A percentile compares a stretch with the other conserved stretches of the same genome.
These are phyloP conservation scores for Leptodontidium sp. DNA, from an alignment of 2,329 filamentous ascomycete genomes.

Conservation along the genomic window DNA sequence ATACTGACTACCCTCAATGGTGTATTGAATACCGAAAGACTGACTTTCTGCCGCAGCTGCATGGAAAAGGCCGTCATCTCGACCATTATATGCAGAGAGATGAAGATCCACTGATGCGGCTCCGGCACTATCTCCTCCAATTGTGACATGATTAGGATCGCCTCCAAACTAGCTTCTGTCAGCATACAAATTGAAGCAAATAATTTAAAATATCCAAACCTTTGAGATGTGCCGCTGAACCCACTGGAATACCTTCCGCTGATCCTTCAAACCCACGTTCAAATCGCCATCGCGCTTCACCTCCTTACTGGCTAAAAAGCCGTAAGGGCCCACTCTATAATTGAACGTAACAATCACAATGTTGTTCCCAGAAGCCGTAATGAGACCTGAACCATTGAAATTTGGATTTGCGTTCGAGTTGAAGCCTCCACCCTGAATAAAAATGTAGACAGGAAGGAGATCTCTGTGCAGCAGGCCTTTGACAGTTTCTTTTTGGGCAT, in stretches of 20 bases:
- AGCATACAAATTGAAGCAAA: conserved; percentile 7
- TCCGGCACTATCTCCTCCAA: conserved; percentile 75
- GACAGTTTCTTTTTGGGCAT: no score
- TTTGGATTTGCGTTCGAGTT: conserved; percentile 58
- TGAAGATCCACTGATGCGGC: conserved; percentile 71
- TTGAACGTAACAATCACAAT: conserved; percentile 78
- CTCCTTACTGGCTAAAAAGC: conserved; percentile 71
- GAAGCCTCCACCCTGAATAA: conserved; percentile 68
- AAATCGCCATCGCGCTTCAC: conserved; percentile 58
- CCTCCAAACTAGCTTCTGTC: conserved; percentile 60
- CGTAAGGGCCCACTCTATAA: conserved; percentile 78
- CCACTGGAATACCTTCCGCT: conserved; percentile 75
- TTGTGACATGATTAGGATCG: conserved; percentile 66
- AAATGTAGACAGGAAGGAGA: conserved; percentile 65
- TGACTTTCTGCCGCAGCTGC: conserved; percentile 59
- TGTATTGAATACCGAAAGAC: conserved; percentile 59
- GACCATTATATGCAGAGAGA: conserved; percentile 62
- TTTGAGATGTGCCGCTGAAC: conserved; percentile 68
- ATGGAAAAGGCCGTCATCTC: conserved; percentile 58
- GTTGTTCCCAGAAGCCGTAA: conserved; percentile 62
- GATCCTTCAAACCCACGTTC: conserved; percentile 77
- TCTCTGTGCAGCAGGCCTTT: conserved; percentile 49
- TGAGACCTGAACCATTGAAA: conserved; percentile 67
- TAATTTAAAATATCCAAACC: conserved; percentile 43
- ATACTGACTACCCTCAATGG: conserved; percentile 57